Base-by-base conservation (phyloP, 805 yeast genomes). In the Wickerhamomyces pijperi region DNA sequence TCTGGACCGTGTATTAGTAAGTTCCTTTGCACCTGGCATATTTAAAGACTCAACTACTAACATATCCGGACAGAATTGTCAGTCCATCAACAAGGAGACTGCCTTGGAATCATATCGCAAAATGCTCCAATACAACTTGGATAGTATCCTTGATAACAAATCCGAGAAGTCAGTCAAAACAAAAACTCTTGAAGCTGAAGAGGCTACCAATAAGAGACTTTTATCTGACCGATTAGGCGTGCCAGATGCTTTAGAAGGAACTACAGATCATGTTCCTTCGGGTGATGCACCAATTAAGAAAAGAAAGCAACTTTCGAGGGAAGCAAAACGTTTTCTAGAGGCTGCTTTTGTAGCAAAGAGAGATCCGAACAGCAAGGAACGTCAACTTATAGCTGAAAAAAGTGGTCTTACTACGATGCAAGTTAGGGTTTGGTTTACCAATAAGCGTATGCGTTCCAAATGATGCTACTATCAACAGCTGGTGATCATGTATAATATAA, bases 351-450 rank as follows among this genome's bases (percentile, higher is more conserved):
- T 40, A 18, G 34, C 37, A 2, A 51, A 51, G 19, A 46, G 54
- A 8, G 39, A 50, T 12, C 63, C 64, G 0, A 57, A 54, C 33
- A 49, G 54, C 17, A 40, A 39, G 20, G 63, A 59, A 19, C 44
- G 62, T 19, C 46, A 48, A 19, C 28, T 50, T 5, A 52, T 60
- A 17, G 61, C 63, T 2, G 48, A 53, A 18, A 51, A 47, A 36
- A 53, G 58, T 37, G 53, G 53, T 2, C 36, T 59, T 7, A 46
- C 56, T 2, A 49, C 54, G 2, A 38, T 50, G 4, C 63, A 59
- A 42, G 61, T 60, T 2, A 46, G 64, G 8, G 60, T 57, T 2
- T 59, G 65, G 65, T 59, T 60, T 36, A 56, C 60, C 2, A 60
- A 59, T 35, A 54, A 53, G 38, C 45, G 63, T 40, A 54, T 51